Percentiles rank a stretch among this genome's conserved stretches.
Evolutionary conservation across 2,329 filamentous ascomycete species (phyloP).

Genomic region (Tolypocladium ovalisporum): DNA sequence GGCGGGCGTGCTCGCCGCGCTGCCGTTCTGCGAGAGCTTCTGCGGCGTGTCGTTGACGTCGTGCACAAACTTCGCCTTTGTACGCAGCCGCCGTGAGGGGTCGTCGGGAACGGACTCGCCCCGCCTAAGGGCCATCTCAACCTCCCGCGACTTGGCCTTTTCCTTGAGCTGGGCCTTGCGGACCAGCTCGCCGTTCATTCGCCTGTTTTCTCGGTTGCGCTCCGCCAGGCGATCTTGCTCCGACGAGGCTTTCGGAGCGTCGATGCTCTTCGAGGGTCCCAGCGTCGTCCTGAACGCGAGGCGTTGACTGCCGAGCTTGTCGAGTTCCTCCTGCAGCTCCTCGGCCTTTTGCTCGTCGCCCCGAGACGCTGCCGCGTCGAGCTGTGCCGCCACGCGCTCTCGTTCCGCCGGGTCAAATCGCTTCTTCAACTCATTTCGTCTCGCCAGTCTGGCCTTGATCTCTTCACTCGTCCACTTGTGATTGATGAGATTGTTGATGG

Average conservation of each 20-base stretch:
- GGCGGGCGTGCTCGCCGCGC: slow-evolving; percentile 39
- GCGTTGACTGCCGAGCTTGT: slow-evolving; percentile 55
- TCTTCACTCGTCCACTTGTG: slow-evolving; percentile 77
- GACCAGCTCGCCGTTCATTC: slow-evolving; percentile 78
- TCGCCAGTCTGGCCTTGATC: slow-evolving; percentile 66
- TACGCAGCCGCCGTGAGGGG: slow-evolving; percentile 51
- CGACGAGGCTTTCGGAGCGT: slow-evolving; percentile 34
- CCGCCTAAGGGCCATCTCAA: slow-evolving; percentile 49
- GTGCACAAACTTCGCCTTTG: slow-evolving; percentile 57
- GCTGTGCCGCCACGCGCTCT: slow-evolving; percentile 51
- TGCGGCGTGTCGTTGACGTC: slow-evolving; percentile 43
- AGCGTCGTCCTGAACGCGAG: slow-evolving; percentile 63
- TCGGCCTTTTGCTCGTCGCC: slow-evolving; percentile 49
- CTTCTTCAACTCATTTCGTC: slow-evolving; percentile 55
- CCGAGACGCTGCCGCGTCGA: slow-evolving; percentile 53
- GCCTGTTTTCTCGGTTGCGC: slow-evolving; percentile 76
- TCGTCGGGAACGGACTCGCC: slow-evolving; percentile 52
- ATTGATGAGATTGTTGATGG: slow-evolving; percentile 70
- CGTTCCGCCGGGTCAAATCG: slow-evolving; percentile 59
- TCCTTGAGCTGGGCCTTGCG: slow-evolving; percentile 83
- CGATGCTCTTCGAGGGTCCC: slow-evolving; percentile 39
- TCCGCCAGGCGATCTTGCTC: slow-evolving; percentile 77
- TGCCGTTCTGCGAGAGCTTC: slow-evolving; percentile 34
- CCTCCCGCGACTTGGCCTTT: slow-evolving; percentile 49
- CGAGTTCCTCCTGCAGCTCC: slow-evolving; percentile 48